phyloP scores from a whole-genome alignment of 192 early-diverging fungal species.

The Coemansia sp. region DNA sequence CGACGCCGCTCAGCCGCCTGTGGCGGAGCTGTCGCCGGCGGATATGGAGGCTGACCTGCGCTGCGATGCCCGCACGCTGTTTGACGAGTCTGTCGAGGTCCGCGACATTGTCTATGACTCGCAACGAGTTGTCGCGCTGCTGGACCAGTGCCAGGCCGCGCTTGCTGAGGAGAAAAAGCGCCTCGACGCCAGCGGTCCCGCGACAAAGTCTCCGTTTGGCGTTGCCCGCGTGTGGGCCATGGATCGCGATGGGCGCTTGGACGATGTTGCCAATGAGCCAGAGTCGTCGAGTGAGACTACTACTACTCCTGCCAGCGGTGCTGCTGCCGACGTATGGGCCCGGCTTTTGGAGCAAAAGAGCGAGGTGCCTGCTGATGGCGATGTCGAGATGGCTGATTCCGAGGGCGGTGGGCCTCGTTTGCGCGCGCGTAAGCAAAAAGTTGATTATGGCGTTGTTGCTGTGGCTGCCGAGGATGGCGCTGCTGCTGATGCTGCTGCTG shows the following conservation, averaged over 20 bases:
- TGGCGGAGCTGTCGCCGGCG: neutral
- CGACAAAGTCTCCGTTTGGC: constrained; percentile 15
- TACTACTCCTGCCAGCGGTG: neutral
- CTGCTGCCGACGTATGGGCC: constrained; percentile 25
- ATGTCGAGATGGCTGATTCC: neutral
- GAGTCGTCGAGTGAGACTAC: neutral
- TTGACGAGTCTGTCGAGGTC: constrained; percentile 63
- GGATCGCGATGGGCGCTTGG: constrained; percentile 2
- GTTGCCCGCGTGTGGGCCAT: constrained; percentile 38
- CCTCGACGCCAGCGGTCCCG: neutral
- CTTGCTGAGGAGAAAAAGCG: constrained; percentile 13
- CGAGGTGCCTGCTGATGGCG: neutral
- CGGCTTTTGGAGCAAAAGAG: constrained; percentile 12
- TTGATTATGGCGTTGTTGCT: constrained; percentile 23
- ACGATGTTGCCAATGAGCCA: neutral
- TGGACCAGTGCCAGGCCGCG: constrained; percentile 33
- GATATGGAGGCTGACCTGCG: constrained; percentile 73
- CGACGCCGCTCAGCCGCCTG: neutral
- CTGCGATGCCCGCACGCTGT: constrained; percentile 79
- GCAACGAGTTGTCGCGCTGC: constrained; percentile 5
- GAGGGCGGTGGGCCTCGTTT: constrained; percentile 24
- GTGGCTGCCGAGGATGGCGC: neutral
- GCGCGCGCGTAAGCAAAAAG: constrained; percentile 39
- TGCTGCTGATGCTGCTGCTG: too few species aligned
- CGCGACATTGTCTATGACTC: constrained; percentile 40